Percentiles rank a stretch among this genome's conserved stretches.
phyloP scores from a whole-genome alignment of 495 filamentous ascomycete genomes.

The Penicillium bialowiezense region DNA sequence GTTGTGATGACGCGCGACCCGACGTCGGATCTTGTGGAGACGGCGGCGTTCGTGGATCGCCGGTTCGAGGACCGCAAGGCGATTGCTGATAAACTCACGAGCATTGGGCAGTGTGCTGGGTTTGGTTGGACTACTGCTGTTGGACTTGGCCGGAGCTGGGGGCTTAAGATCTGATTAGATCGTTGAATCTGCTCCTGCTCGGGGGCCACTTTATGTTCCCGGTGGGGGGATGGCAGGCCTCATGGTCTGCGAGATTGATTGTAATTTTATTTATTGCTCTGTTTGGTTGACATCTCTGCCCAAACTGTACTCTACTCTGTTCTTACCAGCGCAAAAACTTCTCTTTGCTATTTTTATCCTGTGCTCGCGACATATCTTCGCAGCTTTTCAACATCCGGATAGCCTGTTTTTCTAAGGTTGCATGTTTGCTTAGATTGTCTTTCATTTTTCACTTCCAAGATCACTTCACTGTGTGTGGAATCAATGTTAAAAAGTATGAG shows the following conservation, averaged over 20 bases:
- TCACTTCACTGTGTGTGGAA: too few relatives aligned
- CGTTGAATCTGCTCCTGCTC: neutral
- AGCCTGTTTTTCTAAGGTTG: too few relatives aligned
- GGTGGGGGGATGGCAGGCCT: too few relatives aligned
- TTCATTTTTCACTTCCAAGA: too few relatives aligned
- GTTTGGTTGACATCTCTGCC: neutral
- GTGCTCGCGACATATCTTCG: too few relatives aligned
- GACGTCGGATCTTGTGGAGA: constrained; percentile 64
- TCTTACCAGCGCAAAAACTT: neutral
- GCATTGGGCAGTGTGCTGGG: constrained; percentile 67
- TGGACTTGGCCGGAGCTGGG: constrained; percentile 44
- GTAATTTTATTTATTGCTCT: neutral
- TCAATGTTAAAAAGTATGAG: too few relatives aligned
- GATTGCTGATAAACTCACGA: constrained; percentile 56
- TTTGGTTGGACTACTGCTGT: constrained; percentile 63
- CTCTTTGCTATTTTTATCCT: neutral
- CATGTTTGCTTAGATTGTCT: too few relatives aligned
- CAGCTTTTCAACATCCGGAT: too few relatives aligned
- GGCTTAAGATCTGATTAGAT: constrained; percentile 41
- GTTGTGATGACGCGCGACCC: constrained; percentile 89
- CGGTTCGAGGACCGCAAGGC: constrained; percentile 66
- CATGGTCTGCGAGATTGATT: neutral
- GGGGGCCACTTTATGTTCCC: neutral
- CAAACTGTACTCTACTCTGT: constrained; percentile 13
- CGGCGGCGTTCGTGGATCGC: constrained; percentile 73